These are phyloP conservation scores for Sicyos edulis DNA, from an alignment of 306 rosid genomes.

Conservation along the genomic window DNA sequence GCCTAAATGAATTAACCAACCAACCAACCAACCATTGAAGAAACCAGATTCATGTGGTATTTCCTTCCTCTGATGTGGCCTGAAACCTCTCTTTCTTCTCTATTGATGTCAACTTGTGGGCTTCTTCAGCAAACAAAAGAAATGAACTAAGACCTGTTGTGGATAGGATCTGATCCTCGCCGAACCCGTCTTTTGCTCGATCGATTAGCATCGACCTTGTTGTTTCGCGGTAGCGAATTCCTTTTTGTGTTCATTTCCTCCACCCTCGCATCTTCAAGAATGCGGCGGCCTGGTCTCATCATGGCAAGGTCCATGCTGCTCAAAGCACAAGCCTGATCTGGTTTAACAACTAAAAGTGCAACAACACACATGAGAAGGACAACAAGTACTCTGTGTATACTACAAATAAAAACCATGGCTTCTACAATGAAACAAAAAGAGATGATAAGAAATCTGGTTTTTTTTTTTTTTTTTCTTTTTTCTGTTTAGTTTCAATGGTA, in stretches of 20 bases:
- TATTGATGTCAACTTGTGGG: too few relatives aligned
- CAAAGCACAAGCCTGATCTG: slow-evolving; percentile 36
- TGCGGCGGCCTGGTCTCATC: slow-evolving; percentile 37
- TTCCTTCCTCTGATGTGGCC: slow-evolving; percentile 32
- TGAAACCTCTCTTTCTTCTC: neutral
- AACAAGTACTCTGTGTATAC: slow-evolving; percentile 30
- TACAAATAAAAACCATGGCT: slow-evolving; percentile 50
- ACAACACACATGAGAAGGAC: slow-evolving; percentile 50
- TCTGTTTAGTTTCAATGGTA: too few relatives aligned
- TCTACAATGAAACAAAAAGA: slow-evolving; percentile 20
- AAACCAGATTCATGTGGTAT: slow-evolving; percentile 26
- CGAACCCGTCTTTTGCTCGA: slow-evolving; percentile 75
- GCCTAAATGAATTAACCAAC: slow-evolving; percentile 4
- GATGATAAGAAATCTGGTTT: too few relatives aligned
- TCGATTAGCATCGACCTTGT: slow-evolving; percentile 52
- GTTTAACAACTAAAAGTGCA: slow-evolving; percentile 34
- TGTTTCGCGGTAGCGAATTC: slow-evolving; percentile 32
- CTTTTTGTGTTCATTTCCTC: slow-evolving; percentile 37
- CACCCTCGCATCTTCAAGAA: slow-evolving; percentile 23
- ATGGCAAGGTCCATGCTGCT: slow-evolving; percentile 43
- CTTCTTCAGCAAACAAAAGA: slow-evolving; percentile 28
- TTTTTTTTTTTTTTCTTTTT: too few relatives aligned
- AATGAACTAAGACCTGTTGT: slow-evolving; percentile 52
- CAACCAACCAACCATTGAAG: neutral
- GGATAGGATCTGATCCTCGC: slow-evolving; percentile 94